Conservation (phyloP, 371 early-diverging fungal genomes). For the Mortierella sp. region DNA sequence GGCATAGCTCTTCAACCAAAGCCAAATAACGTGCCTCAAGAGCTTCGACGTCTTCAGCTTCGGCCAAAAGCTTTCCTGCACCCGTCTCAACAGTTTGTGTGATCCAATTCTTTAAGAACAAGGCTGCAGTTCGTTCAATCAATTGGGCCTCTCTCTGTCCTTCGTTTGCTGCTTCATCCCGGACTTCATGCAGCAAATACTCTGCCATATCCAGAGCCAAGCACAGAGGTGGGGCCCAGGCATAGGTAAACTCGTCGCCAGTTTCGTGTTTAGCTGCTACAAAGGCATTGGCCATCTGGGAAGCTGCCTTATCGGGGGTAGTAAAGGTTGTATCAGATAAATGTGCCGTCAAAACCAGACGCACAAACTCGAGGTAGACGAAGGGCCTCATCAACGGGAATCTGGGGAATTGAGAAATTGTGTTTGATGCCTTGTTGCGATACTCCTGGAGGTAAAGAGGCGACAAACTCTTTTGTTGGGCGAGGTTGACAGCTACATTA, state of each 20-base stretch:
- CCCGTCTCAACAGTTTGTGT: not conserved
- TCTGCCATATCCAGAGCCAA: constrained; percentile 49
- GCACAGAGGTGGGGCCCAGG: constrained; percentile 41
- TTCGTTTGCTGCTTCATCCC: constrained; percentile 44
- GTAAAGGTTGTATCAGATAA: constrained; percentile 22
- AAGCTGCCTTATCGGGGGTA: not conserved
- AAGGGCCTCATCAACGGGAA: constrained; percentile 36
- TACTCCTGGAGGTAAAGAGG: constrained; percentile 19
- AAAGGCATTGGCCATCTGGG: constrained; percentile 20
- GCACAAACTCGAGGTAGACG: constrained; percentile 39
- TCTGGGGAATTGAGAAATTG: not conserved
- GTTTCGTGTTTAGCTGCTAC: not conserved
- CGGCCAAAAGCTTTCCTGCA: constrained; percentile 31
- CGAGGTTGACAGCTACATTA: constrained; percentile 9
- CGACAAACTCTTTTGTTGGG: constrained; percentile 16
- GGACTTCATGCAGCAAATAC: constrained; percentile 39
- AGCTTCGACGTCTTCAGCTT: constrained; percentile 24
- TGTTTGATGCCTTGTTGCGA: not conserved
- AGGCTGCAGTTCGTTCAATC: constrained; percentile 38
- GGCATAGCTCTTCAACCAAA: constrained; percentile 41
- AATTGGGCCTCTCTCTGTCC: constrained; percentile 46
- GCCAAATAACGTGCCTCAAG: constrained; percentile 30
- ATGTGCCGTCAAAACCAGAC: constrained; percentile 41
- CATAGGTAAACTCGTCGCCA: constrained; percentile 10
- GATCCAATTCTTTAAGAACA: constrained; percentile 39